Conservation (phyloP, 139 green algal species). For the Micractinium conductrix region DNA sequence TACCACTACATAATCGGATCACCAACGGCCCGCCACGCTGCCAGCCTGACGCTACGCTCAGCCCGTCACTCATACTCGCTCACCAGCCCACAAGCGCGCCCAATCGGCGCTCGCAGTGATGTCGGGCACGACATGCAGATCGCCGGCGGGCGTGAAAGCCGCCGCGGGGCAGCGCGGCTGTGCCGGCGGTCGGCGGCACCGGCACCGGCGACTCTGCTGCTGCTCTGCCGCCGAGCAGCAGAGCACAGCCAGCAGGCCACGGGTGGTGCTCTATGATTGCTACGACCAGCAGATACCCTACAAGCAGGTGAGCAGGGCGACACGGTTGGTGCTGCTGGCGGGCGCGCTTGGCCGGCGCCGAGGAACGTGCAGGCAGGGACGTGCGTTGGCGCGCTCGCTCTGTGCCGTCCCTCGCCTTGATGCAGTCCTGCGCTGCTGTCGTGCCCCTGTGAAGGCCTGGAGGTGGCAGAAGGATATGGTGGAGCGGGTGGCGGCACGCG, state of each 20-base stretch:
- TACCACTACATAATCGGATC: no score
- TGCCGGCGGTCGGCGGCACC: neutral
- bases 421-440: neutral
- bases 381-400: neutral
- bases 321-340: neutral
- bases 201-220: no score
- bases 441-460: conserved; percentile 43
- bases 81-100: no score
- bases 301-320: conserved; percentile 5
- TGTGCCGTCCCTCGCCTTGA: neutral
- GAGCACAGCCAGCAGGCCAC: neutral
- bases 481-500: neutral
- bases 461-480: conserved; percentile 53
- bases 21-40: no score
- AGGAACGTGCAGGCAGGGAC: neutral
- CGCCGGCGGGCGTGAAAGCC: no score
- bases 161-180: no score
- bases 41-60: no score
- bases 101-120: no score
- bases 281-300: conserved; percentile 34
- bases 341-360: neutral
- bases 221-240: neutral
- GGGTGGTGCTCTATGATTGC: conserved; percentile 31
- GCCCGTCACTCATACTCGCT: no score
- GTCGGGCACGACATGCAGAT: no score